Conservation (phyloP, 2,329 filamentous ascomycete species). For the Botrytis hyacinthi region DNA sequence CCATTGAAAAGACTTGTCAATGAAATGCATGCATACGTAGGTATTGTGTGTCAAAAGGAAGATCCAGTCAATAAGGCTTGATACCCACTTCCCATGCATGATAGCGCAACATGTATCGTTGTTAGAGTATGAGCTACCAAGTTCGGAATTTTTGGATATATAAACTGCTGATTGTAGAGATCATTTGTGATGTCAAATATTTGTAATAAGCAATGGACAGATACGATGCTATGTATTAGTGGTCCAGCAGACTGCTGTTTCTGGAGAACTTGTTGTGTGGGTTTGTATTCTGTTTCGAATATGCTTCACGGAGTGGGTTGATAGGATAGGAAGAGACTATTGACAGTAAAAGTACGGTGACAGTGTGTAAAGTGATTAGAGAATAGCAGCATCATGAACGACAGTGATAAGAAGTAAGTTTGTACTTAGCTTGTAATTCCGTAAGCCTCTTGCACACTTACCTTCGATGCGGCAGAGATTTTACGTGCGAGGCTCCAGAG, state of each 20-base stretch:
- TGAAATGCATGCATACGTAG: no score
- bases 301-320: not conserved
- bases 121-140: not conserved
- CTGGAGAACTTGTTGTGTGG: not conserved
- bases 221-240: no score
- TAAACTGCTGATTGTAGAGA: not conserved
- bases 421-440: no score
- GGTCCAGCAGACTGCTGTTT: not conserved
- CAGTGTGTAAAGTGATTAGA: not conserved
- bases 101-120: not conserved
- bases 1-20: no score
- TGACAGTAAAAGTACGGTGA: not conserved
- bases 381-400: no score
- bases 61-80: not conserved
- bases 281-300: not conserved
- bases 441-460: not conserved
- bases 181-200: not conserved
- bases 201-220: fast-evolving
- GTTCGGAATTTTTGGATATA: not conserved
- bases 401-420: not conserved
- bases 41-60: no score
- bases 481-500: not conserved
- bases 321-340: not conserved
- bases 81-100: not conserved
- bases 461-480: not conserved